Percentiles rank a stretch among this genome's conserved stretches.
These are phyloP conservation scores for Dothistroma septosporum DNA, from an alignment of 2,329 filamentous ascomycete genomes.

Conservation along the genomic window DNA sequence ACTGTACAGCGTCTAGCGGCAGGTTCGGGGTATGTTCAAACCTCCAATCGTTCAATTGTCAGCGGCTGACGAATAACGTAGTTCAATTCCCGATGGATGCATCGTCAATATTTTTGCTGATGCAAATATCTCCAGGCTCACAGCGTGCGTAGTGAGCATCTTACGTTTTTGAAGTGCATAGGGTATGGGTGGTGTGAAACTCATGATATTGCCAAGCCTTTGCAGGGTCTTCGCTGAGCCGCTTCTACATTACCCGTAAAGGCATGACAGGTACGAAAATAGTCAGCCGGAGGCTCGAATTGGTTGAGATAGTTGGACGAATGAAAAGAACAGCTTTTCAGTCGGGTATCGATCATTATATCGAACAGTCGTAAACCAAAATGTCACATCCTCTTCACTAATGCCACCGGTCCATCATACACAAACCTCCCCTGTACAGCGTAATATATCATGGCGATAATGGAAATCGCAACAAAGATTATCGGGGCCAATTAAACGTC, in stretches of 20 bases:
- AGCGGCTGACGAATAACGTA: background rate
- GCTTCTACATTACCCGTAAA: too few species aligned
- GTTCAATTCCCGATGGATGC: background rate
- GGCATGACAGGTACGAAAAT: too few species aligned
- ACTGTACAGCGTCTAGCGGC: constrained; percentile 3
- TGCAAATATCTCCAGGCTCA: too few species aligned
- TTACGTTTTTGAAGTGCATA: too few species aligned
- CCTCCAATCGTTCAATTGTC: background rate
- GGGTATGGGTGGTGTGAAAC: too few species aligned
- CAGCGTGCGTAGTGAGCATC: too few species aligned
- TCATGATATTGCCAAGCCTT: background rate
- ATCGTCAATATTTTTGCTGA: background rate
- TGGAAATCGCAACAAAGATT: constrained; percentile 15
- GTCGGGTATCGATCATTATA: constrained; percentile 1
- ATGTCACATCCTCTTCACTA: constrained; percentile 16
- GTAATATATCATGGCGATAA: constrained; percentile 21
- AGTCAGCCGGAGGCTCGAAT: too few species aligned
- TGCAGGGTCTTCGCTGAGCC: too few species aligned
- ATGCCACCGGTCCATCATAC: constrained; percentile 19
- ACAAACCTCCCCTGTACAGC: constrained; percentile 17
- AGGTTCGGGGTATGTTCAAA: constrained; percentile 13
- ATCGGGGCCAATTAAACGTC: constrained; percentile 22
- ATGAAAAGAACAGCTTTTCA: too few species aligned
- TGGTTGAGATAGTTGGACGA: too few species aligned
- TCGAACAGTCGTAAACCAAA: background rate